Base-by-base conservation (phyloP, 2,329 filamentous ascomycete species). In the Elsinoe ampelina region DNA sequence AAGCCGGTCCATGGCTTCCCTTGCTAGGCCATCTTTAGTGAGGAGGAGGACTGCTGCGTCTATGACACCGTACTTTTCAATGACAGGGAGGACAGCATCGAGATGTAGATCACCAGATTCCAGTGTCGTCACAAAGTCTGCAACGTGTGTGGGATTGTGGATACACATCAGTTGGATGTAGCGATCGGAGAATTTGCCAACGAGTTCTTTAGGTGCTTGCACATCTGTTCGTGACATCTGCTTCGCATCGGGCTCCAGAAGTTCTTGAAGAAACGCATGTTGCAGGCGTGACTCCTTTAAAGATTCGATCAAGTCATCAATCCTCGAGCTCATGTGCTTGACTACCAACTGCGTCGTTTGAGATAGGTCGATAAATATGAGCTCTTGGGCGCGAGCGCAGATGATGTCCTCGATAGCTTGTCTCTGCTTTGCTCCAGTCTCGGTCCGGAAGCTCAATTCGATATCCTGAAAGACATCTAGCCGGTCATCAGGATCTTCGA, bases 11-110 rank as follows among this genome's bases (percentile, higher is more conserved):
- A 98, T 95, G 5, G 90, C 93, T 63, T 86, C 81, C 59, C 82
- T 80, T 11, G 92, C 79, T 65, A 93, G 83, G 0, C 95, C 93
- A 67, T 96, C 90, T 58, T 89, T 82, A 38, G 89, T 89, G 79
- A 98, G 86, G 8, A 98, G 77, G 1, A 95, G 83, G 5, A 98
- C 88, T 0, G 90, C 92, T 3, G 91, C 95, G 73, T 98, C 93
- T 45, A 98, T 83, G 4, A 93, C 88, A 1, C 91, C 91, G 41
- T 85, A 90, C 60, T 86, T 82, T 70, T 98, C 95, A 77, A 98
- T 89, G 0, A 85, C 84, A 3, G 91, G 90, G 6, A 98, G 77
- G 1, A 98, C 78, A 54, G 83, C 80, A 11, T 93, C 87, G 0
- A 98, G 78, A 20, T 84, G 80, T 26, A 98, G 73, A 66, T 96